These are phyloP conservation scores for Mycena vulgaris DNA, from an alignment of 768 basidiomycete species.

Conservation along the genomic window DNA sequence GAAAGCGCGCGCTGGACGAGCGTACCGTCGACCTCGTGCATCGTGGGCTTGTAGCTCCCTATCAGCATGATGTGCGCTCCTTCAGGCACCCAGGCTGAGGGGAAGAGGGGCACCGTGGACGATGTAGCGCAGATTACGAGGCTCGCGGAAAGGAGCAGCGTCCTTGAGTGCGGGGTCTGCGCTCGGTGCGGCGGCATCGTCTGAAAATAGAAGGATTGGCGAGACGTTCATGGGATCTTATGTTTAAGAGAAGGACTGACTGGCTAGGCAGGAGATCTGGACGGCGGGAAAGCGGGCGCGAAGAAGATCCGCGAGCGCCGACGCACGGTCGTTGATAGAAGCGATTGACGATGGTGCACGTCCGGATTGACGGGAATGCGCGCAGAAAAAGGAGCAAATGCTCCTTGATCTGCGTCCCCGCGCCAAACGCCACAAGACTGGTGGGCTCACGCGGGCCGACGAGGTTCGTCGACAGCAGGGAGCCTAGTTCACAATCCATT, in stretches of 20 bases:
- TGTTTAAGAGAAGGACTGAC: too few relatives aligned
- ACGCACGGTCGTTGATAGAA: slow-evolving; percentile 64
- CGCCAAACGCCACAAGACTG: slow-evolving; percentile 76
- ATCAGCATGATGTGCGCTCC: slow-evolving; percentile 83
- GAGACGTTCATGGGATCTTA: too few relatives aligned
- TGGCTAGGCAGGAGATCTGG: slow-evolving; percentile 14
- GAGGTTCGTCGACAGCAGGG: slow-evolving; percentile 74
- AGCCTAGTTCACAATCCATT: slow-evolving; percentile 61
- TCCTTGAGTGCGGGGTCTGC: slow-evolving; percentile 41
- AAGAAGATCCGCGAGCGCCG: slow-evolving; percentile 50
- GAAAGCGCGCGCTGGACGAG: slow-evolving; percentile 68
- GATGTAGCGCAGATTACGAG: slow-evolving; percentile 87
- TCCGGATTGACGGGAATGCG: slow-evolving; percentile 66
- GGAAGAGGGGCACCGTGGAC: slow-evolving; percentile 79
- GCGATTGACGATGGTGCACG: slow-evolving; percentile 77
- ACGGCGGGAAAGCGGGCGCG: slow-evolving; percentile 46
- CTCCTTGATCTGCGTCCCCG: slow-evolving; percentile 76
- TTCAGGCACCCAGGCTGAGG: slow-evolving; percentile 70
- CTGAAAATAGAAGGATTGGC: background rate
- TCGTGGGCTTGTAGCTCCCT: slow-evolving; percentile 86
- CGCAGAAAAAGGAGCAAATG: slow-evolving; percentile 76
- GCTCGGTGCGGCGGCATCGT: slow-evolving; percentile 21
- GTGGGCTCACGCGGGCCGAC: slow-evolving; percentile 59
- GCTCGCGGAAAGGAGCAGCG: slow-evolving; percentile 59
- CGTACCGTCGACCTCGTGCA: slow-evolving; percentile 80